Conservation (phyloP, 106 monocot genomes). For the Phalaenopsis aphrodite region DNA sequence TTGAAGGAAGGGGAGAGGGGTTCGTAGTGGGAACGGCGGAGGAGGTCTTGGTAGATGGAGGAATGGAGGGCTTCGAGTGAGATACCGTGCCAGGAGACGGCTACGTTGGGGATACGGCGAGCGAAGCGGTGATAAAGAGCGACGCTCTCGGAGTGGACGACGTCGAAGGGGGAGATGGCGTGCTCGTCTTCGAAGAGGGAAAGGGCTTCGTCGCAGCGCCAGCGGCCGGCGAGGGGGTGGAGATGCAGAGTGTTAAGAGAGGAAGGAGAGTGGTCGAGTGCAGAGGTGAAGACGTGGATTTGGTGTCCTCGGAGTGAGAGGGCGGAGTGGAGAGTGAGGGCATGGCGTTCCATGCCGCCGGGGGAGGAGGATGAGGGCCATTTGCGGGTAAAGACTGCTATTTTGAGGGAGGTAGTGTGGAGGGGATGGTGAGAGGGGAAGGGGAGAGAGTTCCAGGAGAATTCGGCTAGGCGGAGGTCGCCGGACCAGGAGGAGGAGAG, state of each 20-base stretch:
- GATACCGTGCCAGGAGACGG: constrained; percentile 91
- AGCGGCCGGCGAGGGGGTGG: constrained; percentile 51
- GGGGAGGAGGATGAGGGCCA: constrained; percentile 63
- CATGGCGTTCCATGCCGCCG: constrained; percentile 95
- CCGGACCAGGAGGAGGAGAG: constrained; percentile 25
- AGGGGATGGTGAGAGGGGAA: constrained; percentile 34
- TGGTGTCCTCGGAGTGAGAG: constrained; percentile 68
- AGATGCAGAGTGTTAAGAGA: background rate
- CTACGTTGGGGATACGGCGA: constrained; percentile 53
- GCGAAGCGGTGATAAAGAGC: constrained; percentile 64
- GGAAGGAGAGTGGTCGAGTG: constrained; percentile 6
- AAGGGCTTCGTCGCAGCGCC: constrained; percentile 73
- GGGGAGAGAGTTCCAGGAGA: constrained; percentile 74
- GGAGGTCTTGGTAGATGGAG: constrained; percentile 61
- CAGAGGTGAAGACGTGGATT: constrained; percentile 80
- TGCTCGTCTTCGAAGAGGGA: constrained; percentile 50
- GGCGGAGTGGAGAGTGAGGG: constrained; percentile 64
- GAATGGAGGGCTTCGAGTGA: constrained; percentile 80
- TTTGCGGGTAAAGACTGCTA: constrained; percentile 82
- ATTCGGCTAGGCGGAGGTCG: constrained; percentile 51
- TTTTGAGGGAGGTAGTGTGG: constrained; percentile 19
- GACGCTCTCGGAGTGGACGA: constrained; percentile 87
- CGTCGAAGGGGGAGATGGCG: constrained; percentile 54
- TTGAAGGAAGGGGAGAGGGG: constrained; percentile 43
- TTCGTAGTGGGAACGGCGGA: constrained; percentile 35